Base-by-base conservation (phyloP, 768 basidiomycete genomes). In the Lactarius vividus region DNA sequence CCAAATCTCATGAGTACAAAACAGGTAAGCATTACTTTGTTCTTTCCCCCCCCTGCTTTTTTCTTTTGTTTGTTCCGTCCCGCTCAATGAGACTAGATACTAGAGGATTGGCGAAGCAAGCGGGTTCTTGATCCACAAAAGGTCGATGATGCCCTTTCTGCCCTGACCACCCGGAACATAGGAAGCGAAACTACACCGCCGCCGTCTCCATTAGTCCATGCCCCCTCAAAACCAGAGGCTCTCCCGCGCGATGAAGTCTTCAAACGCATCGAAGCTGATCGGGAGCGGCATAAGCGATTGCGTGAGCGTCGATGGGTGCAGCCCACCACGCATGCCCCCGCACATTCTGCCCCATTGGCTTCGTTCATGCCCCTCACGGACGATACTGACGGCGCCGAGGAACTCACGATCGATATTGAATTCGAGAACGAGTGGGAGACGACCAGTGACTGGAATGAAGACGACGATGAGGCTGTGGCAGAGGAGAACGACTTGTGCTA, bases 221-320 rank as follows among this genome's bases (percentile, higher is more conserved):
- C 62, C 8, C 54, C 65, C 11, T 66, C 75, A 4, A 63, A 69
- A 37, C 56, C 76, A 39, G 57, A 65, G 35, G 62, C 60, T n/a
- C 70, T 73, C 46, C 65, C 72, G 63, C 83, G 84, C 10, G 76
- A 78, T n/a, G 92, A 95, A 59, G 84, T 93, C 33, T 83, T 92
- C 73, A 87, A 89, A 65, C 88, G 93, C 15, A 94, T 96, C 69
- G 93, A 96, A 74, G 94, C 96, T 71, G 94, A 96, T 74, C 82
- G 94, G 2, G 94, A 96, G 72, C 85, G 95, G 68, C 94, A 96
- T 72, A 96, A 96, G 77, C 87, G 94, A 15, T 81, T 96, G 2
- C 86, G 94, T 55, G 94, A 96, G 75, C 85, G 91, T 42, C 85
- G 94, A 53, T 96, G 94, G 94, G 91, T 92, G n/a, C 91, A 92